These are phyloP conservation scores for Diaporthe sp. DNA, from an alignment of 2,329 filamentous ascomycete genomes.

Conservation along the genomic window DNA sequence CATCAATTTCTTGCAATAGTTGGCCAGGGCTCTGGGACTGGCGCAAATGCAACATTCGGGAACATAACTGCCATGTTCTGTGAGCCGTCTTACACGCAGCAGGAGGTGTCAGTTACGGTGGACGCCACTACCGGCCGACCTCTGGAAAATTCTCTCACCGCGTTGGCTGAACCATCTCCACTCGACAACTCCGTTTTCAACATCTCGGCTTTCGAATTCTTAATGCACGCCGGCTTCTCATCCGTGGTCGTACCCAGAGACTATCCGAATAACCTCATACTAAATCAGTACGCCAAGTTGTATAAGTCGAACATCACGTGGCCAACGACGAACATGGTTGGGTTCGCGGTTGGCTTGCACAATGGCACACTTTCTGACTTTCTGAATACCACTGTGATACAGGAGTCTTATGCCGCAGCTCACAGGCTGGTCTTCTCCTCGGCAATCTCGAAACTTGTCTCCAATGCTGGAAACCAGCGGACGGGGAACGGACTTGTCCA, in stretches of 20 bases:
- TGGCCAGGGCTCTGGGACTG: slow-evolving; percentile 30
- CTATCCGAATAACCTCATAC: slow-evolving; percentile 40
- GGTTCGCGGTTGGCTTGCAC: slow-evolving; percentile 47
- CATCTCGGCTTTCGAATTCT: slow-evolving; percentile 49
- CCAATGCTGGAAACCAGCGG: background rate
- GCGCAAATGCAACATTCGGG: background rate
- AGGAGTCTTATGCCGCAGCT: slow-evolving; percentile 41
- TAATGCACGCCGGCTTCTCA: slow-evolving; percentile 47
- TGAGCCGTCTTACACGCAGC: slow-evolving; percentile 58
- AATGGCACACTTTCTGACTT: slow-evolving; percentile 43
- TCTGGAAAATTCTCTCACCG: slow-evolving; percentile 13
- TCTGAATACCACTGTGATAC: slow-evolving; percentile 8
- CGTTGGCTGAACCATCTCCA: slow-evolving; percentile 20
- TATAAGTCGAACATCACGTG: slow-evolving; percentile 17
- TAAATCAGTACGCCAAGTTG: slow-evolving; percentile 46
- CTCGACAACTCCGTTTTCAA: slow-evolving; percentile 50
- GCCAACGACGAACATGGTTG: slow-evolving; percentile 50
- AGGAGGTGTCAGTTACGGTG: slow-evolving; percentile 57
- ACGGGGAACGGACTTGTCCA: slow-evolving; percentile 32
- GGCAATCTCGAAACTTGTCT: slow-evolving; percentile 41
- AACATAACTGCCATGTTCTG: slow-evolving; percentile 57
- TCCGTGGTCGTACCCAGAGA: slow-evolving; percentile 40
- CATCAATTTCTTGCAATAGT: slow-evolving; percentile 54
- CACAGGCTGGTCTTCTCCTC: slow-evolving; percentile 50
- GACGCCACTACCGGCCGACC: slow-evolving; percentile 36